Conservation (phyloP, 495 filamentous ascomycete genomes). For the Hyaloscypha variabilis region DNA sequence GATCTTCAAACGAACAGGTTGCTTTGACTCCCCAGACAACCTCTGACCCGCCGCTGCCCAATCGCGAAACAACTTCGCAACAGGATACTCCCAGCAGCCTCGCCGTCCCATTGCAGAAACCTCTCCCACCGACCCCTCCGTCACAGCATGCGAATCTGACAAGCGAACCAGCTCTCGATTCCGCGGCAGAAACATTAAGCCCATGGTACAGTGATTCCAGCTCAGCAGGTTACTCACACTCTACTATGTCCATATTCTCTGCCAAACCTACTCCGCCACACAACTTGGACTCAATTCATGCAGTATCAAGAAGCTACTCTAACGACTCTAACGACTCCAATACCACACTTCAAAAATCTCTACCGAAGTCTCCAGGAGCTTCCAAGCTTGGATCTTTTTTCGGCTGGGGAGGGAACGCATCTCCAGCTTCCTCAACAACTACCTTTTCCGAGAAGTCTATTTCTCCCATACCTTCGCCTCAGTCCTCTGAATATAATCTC, state of each 20-base stretch:
- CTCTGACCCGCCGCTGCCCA: constrained; percentile 19
- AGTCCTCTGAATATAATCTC: constrained; percentile 38
- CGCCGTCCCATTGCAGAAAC: constrained; percentile 23
- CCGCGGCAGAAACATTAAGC: constrained; percentile 23
- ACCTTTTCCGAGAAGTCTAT: constrained; percentile 51
- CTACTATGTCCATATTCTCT: constrained; percentile 39
- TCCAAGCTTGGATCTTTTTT: constrained; percentile 56
- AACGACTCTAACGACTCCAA: constrained; percentile 34
- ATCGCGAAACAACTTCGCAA: constrained; percentile 15
- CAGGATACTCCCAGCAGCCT: constrained; percentile 15
- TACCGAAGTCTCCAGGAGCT: constrained; percentile 52
- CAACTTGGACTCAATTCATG: constrained; percentile 40
- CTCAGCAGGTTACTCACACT: constrained; percentile 23
- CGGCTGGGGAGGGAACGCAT: constrained; percentile 45
- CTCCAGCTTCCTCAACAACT: constrained; percentile 46
- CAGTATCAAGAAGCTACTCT: constrained; percentile 28
- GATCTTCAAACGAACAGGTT: constrained; percentile 23
- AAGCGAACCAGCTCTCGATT: constrained; percentile 23
- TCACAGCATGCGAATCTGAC: constrained; percentile 29
- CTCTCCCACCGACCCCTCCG: not conserved
- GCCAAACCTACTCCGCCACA: constrained; percentile 52
- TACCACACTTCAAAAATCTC: constrained; percentile 49
- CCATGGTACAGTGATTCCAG: constrained; percentile 32
- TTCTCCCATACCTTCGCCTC: constrained; percentile 51
- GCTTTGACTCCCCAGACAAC: constrained; percentile 20